phyloP scores from a whole-genome alignment of 2,329 filamentous ascomycete genomes.

The Stemphylium vesicarium region DNA sequence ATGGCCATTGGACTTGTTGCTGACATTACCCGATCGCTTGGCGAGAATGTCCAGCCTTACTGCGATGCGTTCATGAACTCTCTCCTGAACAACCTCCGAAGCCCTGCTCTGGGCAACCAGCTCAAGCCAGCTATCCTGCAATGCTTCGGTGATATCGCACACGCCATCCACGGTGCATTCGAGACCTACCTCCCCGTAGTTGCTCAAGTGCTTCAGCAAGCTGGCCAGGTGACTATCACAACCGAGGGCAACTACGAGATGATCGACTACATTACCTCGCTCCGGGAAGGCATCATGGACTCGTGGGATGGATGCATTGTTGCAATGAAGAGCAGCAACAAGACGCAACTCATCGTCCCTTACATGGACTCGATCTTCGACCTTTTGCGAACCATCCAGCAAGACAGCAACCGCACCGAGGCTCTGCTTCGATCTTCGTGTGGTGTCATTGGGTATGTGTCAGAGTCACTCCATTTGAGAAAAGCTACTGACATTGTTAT shows the following conservation, averaged over 20 bases:
- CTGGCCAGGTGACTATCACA: slow-evolving; percentile 78
- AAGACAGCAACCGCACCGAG: slow-evolving; percentile 88
- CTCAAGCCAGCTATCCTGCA: slow-evolving; percentile 98
- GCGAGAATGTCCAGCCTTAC: slow-evolving; percentile 88
- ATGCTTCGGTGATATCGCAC: slow-evolving; percentile 96
- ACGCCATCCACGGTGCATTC: slow-evolving; percentile 89
- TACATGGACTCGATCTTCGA: slow-evolving; percentile 87
- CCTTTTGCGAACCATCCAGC: slow-evolving; percentile 79
- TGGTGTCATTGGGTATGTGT: slow-evolving; percentile 91
- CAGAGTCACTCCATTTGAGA: slow-evolving; percentile 8
- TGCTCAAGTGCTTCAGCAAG: slow-evolving; percentile 91
- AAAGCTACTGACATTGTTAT: slow-evolving; percentile 45
- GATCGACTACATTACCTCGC: slow-evolving; percentile 92
- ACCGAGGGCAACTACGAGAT: slow-evolving; percentile 90
- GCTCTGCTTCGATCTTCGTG: slow-evolving; percentile 90
- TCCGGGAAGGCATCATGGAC: slow-evolving; percentile 98
- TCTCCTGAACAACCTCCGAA: slow-evolving; percentile 89
- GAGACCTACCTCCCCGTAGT: slow-evolving; percentile 93
- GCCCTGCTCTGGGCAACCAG: slow-evolving; percentile 86
- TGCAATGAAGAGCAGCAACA: slow-evolving; percentile 83
- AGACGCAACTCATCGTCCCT: slow-evolving; percentile 74
- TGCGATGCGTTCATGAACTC: slow-evolving; percentile 99
- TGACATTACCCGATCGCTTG: slow-evolving; percentile 91
- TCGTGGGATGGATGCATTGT: slow-evolving; percentile 97
- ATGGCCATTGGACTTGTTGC: slow-evolving; percentile 98